Percentiles rank a stretch among this genome's conserved stretches.
Conservation (phyloP, 2,329 filamentous ascomycete genomes). For the Clarireedia monteithiana region DNA sequence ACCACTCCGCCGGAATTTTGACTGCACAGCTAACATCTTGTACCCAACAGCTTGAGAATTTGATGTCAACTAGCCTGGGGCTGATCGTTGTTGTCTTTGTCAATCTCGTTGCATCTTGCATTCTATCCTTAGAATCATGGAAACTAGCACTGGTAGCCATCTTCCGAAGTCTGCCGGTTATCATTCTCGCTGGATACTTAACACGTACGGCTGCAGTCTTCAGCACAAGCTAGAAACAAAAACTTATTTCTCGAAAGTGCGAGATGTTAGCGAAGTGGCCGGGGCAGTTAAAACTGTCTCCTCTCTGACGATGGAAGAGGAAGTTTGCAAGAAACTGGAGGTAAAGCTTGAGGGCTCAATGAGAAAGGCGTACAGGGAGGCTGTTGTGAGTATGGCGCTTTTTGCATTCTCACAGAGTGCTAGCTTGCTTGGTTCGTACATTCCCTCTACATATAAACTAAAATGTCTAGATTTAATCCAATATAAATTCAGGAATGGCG, state of each 20-base stretch:
- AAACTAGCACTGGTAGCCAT: constrained; percentile 42
- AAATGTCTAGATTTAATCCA: background rate
- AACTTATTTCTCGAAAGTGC: background rate
- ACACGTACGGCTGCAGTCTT: background rate
- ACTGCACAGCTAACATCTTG: constrained; percentile 17
- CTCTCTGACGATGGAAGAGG: background rate
- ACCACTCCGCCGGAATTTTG: constrained; percentile 27
- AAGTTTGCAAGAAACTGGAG: background rate
- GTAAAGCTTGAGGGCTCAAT: background rate
- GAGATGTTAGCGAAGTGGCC: background rate
- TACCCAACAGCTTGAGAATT: constrained; percentile 24
- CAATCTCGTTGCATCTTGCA: background rate
- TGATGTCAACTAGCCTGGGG: background rate
- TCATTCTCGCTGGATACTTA: constrained; percentile 28
- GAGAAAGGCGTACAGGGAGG: background rate
- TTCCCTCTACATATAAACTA: background rate
- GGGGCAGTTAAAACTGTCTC: background rate
- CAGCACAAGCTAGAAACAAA: background rate
- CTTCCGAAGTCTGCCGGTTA: constrained; percentile 38
- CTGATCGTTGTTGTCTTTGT: background rate
- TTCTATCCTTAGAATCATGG: constrained; percentile 40
- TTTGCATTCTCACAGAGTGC: constrained; percentile 3
- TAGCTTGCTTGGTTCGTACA: background rate
- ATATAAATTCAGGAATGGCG: constrained; percentile 36
- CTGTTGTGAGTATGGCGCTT: background rate